Evolutionary conservation across 2,329 filamentous ascomycete genomes (phyloP).

Genomic region (Talaromyces funiculosus): DNA sequence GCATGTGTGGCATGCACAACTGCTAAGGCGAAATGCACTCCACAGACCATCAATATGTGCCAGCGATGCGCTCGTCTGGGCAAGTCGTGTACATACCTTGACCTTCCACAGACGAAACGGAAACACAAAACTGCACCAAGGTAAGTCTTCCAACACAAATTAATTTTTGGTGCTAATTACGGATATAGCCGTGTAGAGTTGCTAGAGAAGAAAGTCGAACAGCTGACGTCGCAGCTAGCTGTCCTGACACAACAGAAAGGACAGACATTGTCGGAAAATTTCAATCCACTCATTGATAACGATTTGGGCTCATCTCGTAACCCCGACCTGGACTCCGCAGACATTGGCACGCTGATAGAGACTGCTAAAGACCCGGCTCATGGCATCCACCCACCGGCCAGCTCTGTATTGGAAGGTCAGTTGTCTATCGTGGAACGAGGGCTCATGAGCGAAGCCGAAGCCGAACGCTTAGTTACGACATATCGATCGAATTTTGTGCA

Average conservation of each 20-base stretch:
- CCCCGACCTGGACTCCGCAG: background rate
- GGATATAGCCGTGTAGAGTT: constrained; percentile 18
- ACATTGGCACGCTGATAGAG: constrained; percentile 13
- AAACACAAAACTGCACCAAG: constrained; percentile 19
- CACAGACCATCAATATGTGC: constrained; percentile 18
- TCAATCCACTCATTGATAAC: constrained; percentile 1
- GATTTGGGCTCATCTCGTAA: background rate
- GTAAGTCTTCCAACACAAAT: constrained; percentile 7
- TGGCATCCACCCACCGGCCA: constrained; percentile 16
- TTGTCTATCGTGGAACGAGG: constrained; percentile 21
- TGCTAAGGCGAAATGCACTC: constrained; percentile 23
- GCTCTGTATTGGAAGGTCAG: constrained; percentile 18
- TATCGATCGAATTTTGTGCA: constrained; percentile 17
- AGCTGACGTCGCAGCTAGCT: constrained; percentile 18
- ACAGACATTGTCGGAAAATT: constrained; percentile 11
- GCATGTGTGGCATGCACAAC: constrained; percentile 22
- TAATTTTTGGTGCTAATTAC: constrained; percentile 5
- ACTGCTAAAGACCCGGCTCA: constrained; percentile 20
- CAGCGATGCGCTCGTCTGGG: constrained; percentile 22
- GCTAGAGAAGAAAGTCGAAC: constrained; percentile 20
- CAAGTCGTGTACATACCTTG: constrained; percentile 23
- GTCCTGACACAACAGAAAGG: constrained; percentile 17
- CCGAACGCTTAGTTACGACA: constrained; percentile 16
- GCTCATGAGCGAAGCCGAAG: constrained; percentile 19
- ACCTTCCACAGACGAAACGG: constrained; percentile 23